phyloP scores from a whole-genome alignment of 2,329 filamentous ascomycete genomes.

The Zymoseptoria crescenta region DNA sequence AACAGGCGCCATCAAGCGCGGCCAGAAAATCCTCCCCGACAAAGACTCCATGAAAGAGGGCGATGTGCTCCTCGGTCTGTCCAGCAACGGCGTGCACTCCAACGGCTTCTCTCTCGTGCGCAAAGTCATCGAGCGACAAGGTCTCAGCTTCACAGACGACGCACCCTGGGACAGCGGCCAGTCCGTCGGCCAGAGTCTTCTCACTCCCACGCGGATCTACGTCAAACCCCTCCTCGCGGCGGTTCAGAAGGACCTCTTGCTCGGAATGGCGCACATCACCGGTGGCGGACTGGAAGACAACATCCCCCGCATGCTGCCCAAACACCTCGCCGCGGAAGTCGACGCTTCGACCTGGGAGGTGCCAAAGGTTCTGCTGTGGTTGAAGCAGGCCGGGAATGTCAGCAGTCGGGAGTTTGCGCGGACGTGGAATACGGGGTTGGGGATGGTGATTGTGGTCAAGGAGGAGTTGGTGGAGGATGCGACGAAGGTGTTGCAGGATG shows the following conservation, averaged over 20 bases:
- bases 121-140: conserved; percentile 71
- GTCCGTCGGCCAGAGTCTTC: conserved; percentile 65
- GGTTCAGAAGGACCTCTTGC: conserved; percentile 56
- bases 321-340: conserved; percentile 68
- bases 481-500: conserved; percentile 50
- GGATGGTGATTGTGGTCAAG: conserved; percentile 83
- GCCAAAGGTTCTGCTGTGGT: conserved; percentile 77
- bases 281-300: conserved; percentile 91
- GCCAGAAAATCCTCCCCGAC: conserved; percentile 63
- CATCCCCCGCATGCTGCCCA: conserved; percentile 84
- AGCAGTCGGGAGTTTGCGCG: conserved; percentile 72
- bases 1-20: conserved; percentile 68
- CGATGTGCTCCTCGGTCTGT: conserved; percentile 78
- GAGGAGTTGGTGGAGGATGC: conserved; percentile 56
- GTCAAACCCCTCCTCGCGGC: conserved; percentile 63
- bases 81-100: conserved; percentile 82
- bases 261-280: conserved; percentile 94
- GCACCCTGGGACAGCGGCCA: conserved; percentile 66
- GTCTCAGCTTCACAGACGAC: conserved; percentile 60
- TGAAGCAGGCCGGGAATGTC: conserved; percentile 67
- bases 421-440: conserved; percentile 90
- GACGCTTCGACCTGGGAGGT: conserved; percentile 69
- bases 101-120: conserved; percentile 97
- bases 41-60: conserved; percentile 68
- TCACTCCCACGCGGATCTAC: conserved; percentile 90